These are phyloP conservation scores for Hanseniaspora singularis DNA, from an alignment of 805 yeast genomes.

Conservation along the genomic window DNA sequence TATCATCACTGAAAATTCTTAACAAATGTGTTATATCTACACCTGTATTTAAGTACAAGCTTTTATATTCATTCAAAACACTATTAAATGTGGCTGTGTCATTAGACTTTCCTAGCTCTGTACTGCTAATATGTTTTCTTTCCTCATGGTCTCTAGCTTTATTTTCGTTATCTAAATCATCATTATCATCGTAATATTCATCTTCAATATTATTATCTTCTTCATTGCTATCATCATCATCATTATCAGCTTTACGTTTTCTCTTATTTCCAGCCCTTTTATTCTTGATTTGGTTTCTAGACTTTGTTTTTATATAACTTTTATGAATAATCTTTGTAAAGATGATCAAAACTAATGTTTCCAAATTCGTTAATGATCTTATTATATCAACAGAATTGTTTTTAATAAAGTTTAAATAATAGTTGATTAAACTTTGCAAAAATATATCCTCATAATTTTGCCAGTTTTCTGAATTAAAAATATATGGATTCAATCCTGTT, in stretches of 20 bases:
- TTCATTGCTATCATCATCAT: background rate
- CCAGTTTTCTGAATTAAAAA: conserved; percentile 7
- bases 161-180: background rate
- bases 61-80: no score
- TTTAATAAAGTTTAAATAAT: conserved; percentile 24
- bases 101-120: background rate
- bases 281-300: background rate
- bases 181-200: background rate
- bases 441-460: background rate
- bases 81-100: background rate
- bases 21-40: no score
- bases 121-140: background rate
- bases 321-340: background rate
- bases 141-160: background rate
- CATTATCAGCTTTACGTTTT: background rate
- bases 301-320: no score
- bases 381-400: conserved; percentile 23
- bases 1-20: conserved; percentile 18
- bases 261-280: background rate
- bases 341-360: conserved; percentile 49
- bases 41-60: background rate
- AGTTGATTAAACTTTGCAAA: conserved; percentile 17
- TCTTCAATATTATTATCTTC: background rate
- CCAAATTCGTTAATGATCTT: conserved; percentile 52
- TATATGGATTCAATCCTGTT: conserved; percentile 15